Evolutionary conservation across 805 yeast species (phyloP).

Genomic region (Teunomyces atbi): DNA sequence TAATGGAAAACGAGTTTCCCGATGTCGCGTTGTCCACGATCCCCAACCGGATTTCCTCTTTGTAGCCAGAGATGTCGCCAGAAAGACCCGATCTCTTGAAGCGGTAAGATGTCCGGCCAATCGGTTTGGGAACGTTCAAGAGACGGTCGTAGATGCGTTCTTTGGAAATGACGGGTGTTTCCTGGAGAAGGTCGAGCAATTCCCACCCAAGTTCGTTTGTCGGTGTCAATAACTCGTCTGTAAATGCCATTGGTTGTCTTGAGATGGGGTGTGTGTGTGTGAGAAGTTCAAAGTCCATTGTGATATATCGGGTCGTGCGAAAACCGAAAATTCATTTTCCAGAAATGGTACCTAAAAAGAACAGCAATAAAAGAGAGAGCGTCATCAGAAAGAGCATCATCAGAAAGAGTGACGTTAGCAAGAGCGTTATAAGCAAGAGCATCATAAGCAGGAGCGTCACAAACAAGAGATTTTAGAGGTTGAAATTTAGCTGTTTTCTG

Average conservation of each 20-base stretch:
- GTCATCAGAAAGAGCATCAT: background rate
- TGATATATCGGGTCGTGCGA: background rate
- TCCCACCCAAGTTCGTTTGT: slow-evolving; percentile 63
- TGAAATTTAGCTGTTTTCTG: too few relatives aligned
- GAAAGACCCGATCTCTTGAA: slow-evolving; percentile 73
- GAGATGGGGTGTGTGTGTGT: too few relatives aligned
- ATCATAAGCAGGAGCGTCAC: too few relatives aligned
- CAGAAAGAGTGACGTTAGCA: background rate
- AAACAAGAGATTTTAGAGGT: too few relatives aligned
- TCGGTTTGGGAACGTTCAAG: slow-evolving; percentile 55
- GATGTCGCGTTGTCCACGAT: slow-evolving; percentile 58
- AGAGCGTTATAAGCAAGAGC: background rate
- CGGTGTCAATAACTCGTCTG: slow-evolving; percentile 56
- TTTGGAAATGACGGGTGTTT: slow-evolving; percentile 43
- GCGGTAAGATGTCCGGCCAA: slow-evolving; percentile 61
- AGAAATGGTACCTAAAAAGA: too few relatives aligned
- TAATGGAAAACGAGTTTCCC: slow-evolving; percentile 69
- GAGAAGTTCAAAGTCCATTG: too few relatives aligned
- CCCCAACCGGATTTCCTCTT: slow-evolving; percentile 49
- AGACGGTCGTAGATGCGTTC: slow-evolving; percentile 46
- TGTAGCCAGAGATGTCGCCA: slow-evolving; percentile 62
- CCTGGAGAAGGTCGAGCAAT: slow-evolving; percentile 67
- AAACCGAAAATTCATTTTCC: background rate
- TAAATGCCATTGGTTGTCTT: slow-evolving; percentile 7
- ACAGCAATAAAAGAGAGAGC: background rate